These are phyloP conservation scores for Corymbia maculata DNA, from an alignment of 345 rosid species.

Conservation along the genomic window DNA sequence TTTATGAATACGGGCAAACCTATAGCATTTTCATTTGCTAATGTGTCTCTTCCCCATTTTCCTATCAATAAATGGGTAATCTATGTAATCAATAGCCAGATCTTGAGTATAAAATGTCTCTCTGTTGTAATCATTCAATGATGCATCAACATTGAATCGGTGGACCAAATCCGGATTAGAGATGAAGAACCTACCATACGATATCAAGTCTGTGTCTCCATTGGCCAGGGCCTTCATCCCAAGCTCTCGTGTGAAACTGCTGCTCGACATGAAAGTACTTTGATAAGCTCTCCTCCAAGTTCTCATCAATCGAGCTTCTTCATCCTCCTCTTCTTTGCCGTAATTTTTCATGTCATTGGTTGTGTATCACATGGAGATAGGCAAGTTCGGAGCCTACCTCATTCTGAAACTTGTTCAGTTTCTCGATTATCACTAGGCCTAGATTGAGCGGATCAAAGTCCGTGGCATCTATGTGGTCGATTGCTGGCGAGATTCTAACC, in stretches of 20 bases:
- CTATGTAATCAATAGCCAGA: not conserved
- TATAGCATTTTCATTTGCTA: not conserved
- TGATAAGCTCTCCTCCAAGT: conserved; percentile 38
- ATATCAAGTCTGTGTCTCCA: conserved; percentile 65
- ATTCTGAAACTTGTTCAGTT: conserved; percentile 49
- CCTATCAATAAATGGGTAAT: not conserved
- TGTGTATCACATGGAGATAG: conserved; percentile 59
- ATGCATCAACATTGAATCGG: not conserved
- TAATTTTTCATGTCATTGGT: conserved; percentile 56
- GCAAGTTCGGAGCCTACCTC: conserved; percentile 37
- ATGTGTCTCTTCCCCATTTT: not conserved
- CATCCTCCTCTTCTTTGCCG: conserved; percentile 17
- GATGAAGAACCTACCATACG: conserved; percentile 24
- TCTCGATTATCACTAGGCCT: conserved; percentile 44
- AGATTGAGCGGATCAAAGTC: conserved; percentile 64
- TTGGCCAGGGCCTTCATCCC: conserved; percentile 51
- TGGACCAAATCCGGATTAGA: not conserved
- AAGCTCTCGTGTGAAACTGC: conserved; percentile 59
- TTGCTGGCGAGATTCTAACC: conserved; percentile 66
- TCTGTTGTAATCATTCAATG: not conserved
- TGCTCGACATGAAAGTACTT: conserved; percentile 67
- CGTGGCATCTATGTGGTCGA: conserved; percentile 59
- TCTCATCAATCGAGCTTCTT: conserved; percentile 22
- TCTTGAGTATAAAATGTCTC: not conserved
- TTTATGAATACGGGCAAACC: not conserved